Evolutionary conservation across 495 filamentous ascomycete species (phyloP), one percentile per base, ranked within the genome.

Genomic region (Mycothermus thermophilus): DNA sequence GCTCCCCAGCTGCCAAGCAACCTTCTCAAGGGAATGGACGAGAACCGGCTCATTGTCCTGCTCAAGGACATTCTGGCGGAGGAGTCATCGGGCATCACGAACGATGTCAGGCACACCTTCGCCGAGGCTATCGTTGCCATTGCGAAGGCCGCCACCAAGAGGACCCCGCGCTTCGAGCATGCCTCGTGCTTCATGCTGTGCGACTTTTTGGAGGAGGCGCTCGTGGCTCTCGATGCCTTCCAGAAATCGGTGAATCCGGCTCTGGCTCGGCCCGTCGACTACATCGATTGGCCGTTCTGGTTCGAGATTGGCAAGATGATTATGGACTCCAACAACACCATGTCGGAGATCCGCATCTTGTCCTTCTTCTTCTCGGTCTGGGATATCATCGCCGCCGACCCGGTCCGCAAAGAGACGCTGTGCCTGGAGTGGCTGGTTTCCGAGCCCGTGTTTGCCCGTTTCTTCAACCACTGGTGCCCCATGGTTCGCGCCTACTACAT

Each of bases 401-500:
- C 78, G 11, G 57, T 63, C 23, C 71, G 83, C 32, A 93, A 90
- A 53, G 66, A 73, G 17, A 57, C 64, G 7, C 52, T 94, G 15
- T 93, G 84, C 48, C 44, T 83, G 2, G 77, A 77, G 12, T 92
- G 92, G 67, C 60, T 97, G 20, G 50, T 97, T n/a, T 67, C 75
- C 16, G 76, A 80, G 41, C 68, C 79, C 25, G 64, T 77, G 11
- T 96, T 95, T 54, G 75, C 83, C 31, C 75, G 72, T 37, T 75
- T 85, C 43, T 97, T 97, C 60, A 86, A 78, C 50, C 85, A 95
- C 52, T 97, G 90, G 90, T 95, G 88, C 58, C 90, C 90, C 1
- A 95, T 97, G 90, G 86, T 94, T 18, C 73, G 90, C 40, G 82
- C 86, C 12, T 97, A 96, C 56, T 96, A 77, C 50, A 90, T 94